phyloP scores from a whole-genome alignment of 352 stramenopile species.

The Globisporangium nunn region DNA sequence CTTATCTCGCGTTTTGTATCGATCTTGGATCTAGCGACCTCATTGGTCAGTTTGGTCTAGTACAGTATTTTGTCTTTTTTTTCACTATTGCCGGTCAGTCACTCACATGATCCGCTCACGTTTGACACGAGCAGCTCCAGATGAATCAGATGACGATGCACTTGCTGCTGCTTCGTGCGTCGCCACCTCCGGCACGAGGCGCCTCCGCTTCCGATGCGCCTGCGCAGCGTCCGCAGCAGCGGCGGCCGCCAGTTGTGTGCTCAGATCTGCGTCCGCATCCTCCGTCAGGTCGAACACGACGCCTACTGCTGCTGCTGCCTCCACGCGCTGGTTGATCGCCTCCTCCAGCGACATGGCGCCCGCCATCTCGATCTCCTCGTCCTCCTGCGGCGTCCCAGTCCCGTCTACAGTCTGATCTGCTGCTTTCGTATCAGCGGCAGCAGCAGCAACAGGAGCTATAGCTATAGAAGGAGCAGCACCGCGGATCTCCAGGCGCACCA shows the following conservation, averaged over 20 bases:
- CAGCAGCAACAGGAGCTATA: neutral
- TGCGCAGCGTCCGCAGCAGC: conserved; percentile 11
- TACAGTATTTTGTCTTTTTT: too few species aligned
- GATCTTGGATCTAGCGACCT: too few species aligned
- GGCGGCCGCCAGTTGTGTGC: conserved; percentile 23
- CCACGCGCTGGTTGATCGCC: conserved; percentile 50
- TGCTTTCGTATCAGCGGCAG: neutral
- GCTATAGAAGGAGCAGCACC: neutral
- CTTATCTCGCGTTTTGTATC: too few species aligned
- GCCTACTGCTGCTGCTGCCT: conserved; percentile 39
- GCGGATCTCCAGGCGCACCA: conserved; percentile 53
- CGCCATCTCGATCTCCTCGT: conserved; percentile 64
- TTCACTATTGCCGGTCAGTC: too few species aligned
- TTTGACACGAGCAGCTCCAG: conserved; percentile 7
- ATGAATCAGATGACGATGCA: neutral
- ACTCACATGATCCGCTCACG: neutral
- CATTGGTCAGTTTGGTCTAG: too few species aligned
- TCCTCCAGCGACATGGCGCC: conserved; percentile 70
- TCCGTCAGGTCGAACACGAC: conserved; percentile 68
- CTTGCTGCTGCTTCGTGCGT: neutral
- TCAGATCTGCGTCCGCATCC: conserved; percentile 32
- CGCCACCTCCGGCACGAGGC: conserved; percentile 4
- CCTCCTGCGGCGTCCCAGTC: conserved; percentile 50
- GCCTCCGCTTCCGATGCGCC: conserved; percentile 28
- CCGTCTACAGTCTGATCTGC: conserved; percentile 14